phyloP scores from a whole-genome alignment of 148 eudicot genomes.

The Heliamphora exappendiculata region DNA sequence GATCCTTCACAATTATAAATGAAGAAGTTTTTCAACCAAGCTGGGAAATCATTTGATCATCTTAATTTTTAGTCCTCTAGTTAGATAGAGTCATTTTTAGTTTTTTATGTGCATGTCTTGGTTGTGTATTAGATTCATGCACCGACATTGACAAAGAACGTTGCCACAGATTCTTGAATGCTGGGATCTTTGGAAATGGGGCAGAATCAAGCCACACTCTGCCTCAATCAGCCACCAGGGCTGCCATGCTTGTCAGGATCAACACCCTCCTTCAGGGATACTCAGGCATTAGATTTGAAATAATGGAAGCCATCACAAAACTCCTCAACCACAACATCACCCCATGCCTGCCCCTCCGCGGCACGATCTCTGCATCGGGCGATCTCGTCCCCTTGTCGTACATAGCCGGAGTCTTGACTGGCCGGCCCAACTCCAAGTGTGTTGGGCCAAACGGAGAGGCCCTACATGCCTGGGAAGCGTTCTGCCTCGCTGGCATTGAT shows the following conservation, averaged over 20 bases:
- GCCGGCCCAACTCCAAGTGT: constrained; percentile 6
- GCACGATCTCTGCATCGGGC: constrained; percentile 6
- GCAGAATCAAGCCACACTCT: constrained; percentile 8
- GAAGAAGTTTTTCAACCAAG: too few relatives aligned
- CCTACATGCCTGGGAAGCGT: constrained; percentile 11
- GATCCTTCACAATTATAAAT: too few relatives aligned
- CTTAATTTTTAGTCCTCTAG: too few relatives aligned
- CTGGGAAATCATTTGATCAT: too few relatives aligned
- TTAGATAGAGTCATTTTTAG: too few relatives aligned
- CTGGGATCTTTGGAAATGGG: constrained; percentile 7
- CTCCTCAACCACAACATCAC: constrained; percentile 11
- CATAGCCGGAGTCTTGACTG: constrained; percentile 2
- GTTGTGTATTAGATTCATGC: too few relatives aligned
- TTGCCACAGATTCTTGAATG: constrained; percentile 9
- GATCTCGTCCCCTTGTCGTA: constrained; percentile 8
- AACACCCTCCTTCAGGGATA: constrained; percentile 10
- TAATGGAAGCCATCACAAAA: constrained; percentile 7
- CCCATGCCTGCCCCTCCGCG: constrained; percentile 6
- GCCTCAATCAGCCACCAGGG: constrained; percentile 9
- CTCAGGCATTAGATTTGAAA: constrained; percentile 6
- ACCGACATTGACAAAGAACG: too few relatives aligned
- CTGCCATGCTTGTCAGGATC: constrained; percentile 6
- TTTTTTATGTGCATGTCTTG: too few relatives aligned
- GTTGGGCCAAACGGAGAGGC: constrained; percentile 22
- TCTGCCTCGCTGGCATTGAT: constrained; percentile 14